These are phyloP conservation scores for Neofusicoccum cordaticola DNA, from an alignment of 2,329 filamentous ascomycete genomes.

Conservation along the genomic window DNA sequence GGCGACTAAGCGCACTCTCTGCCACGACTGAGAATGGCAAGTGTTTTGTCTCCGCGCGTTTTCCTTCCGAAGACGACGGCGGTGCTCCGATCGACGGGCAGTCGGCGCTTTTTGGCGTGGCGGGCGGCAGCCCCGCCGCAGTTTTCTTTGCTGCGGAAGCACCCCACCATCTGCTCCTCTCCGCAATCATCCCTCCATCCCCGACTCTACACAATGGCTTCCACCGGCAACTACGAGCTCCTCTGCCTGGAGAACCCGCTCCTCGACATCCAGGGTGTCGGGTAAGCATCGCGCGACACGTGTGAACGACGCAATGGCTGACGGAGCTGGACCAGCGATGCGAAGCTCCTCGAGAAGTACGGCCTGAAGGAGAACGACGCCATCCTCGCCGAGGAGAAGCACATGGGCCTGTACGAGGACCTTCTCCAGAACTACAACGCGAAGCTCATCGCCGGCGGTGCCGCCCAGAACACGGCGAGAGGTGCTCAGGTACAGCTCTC, in stretches of 20 bases:
- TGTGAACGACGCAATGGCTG: slow-evolving; percentile 13
- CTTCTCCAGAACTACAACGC: slow-evolving; percentile 88
- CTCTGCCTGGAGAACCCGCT: slow-evolving; percentile 96
- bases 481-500: slow-evolving; percentile 67
- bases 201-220: slow-evolving; percentile 58
- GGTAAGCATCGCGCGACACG: slow-evolving; percentile 44
- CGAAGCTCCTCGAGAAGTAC: slow-evolving; percentile 88
- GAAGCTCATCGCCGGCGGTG: slow-evolving; percentile 92
- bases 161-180: slow-evolving; percentile 4
- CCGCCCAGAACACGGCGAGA: slow-evolving; percentile 94
- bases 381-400: slow-evolving; percentile 91
- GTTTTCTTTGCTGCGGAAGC: slow-evolving; percentile 8
- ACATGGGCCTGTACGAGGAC: slow-evolving; percentile 87
- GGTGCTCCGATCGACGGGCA: slow-evolving; percentile 1
- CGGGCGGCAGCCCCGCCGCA: slow-evolving; percentile 9
- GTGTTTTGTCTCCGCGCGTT: background rate
- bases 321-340: slow-evolving; percentile 57
- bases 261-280: slow-evolving; percentile 88
- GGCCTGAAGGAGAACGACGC: slow-evolving; percentile 93
- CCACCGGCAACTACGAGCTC: slow-evolving; percentile 77
- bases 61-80: background rate
- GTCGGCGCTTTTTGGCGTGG: slow-evolving; percentile 3
- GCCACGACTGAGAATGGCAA: background rate
- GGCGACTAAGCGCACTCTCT: background rate
- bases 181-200: background rate